Evolutionary conservation across 2,329 filamentous ascomycete species (phyloP).

Genomic region (Neurospora sp.): DNA sequence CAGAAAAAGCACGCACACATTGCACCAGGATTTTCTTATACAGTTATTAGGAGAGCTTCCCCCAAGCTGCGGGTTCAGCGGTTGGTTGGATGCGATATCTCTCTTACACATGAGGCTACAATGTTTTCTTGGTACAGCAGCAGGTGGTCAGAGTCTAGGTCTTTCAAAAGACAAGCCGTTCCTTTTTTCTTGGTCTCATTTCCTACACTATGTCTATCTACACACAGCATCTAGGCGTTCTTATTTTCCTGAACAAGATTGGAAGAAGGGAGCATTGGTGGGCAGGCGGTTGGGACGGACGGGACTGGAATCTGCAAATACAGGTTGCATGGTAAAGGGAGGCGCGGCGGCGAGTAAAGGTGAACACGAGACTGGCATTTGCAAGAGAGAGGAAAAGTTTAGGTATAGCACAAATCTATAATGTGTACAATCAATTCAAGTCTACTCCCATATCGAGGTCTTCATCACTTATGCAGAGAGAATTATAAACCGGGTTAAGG

Average conservation of each 20-base stretch:
- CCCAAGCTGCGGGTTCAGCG: neutral
- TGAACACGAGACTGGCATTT: neutral
- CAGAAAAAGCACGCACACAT: neutral
- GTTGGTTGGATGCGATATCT: neutral
- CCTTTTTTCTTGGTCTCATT: neutral
- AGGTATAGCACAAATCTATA: neutral
- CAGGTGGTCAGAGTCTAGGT: neutral
- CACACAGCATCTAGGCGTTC: neutral
- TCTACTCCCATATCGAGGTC: neutral
- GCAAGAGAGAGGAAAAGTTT: neutral
- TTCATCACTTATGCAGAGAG: neutral
- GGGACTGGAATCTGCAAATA: neutral
- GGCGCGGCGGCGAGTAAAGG: neutral
- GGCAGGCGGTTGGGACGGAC: neutral
- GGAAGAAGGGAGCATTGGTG: neutral
- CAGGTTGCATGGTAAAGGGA: neutral
- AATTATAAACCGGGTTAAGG: neutral
- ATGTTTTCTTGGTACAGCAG: neutral
- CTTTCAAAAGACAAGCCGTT: neutral
- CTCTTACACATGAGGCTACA: neutral
- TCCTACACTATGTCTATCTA: neutral
- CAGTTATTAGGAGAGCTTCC: neutral
- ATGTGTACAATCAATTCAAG: neutral
- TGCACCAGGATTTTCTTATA: neutral
- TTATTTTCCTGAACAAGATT: neutral